phyloP scores from a whole-genome alignment of 2,329 filamentous ascomycete genomes.

The Fusarium praegraminearum region DNA sequence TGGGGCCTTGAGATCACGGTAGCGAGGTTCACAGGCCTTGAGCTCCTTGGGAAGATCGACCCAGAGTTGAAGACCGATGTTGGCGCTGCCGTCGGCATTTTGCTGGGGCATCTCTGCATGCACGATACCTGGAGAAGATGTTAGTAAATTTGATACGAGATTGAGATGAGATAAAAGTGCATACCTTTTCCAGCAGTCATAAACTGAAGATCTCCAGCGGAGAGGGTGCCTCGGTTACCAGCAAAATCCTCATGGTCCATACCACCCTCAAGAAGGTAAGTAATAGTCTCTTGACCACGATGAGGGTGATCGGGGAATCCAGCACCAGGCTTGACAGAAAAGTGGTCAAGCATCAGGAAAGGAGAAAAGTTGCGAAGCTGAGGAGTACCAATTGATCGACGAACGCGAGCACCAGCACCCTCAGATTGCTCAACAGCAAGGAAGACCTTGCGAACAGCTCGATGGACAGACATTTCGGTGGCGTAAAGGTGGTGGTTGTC shows the following conservation, averaged over 20 bases:
- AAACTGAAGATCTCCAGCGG: conserved; percentile 92
- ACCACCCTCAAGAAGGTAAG: conserved; percentile 86
- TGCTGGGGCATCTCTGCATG: conserved; percentile 95
- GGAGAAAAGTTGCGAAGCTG: conserved; percentile 88
- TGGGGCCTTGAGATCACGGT: conserved; percentile 81
- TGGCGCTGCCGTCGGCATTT: conserved; percentile 79
- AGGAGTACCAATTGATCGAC: conserved; percentile 87
- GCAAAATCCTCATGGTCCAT: conserved; percentile 95
- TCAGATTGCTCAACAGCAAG: conserved; percentile 87
- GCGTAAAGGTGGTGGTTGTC: conserved; percentile 48
- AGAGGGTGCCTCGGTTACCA: conserved; percentile 85
- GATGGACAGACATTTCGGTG: conserved; percentile 73
- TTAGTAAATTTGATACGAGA: not conserved
- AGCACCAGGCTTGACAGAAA: conserved; percentile 80
- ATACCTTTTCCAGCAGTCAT: conserved; percentile 83
- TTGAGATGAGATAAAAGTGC: not conserved
- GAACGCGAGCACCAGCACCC: conserved; percentile 87
- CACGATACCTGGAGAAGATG: conserved; percentile 76
- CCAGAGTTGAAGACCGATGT: conserved; percentile 94
- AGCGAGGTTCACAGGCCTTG: conserved; percentile 91
- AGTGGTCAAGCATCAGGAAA: conserved; percentile 97
- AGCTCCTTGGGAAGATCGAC: conserved; percentile 86
- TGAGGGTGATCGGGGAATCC: conserved; percentile 92
- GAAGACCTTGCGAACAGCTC: conserved; percentile 85
- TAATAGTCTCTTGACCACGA: conserved; percentile 88